A percentile compares a stretch with the other conserved stretches of the same genome.
phyloP scores from a whole-genome alignment of 768 basidiomycete species.

The Mycena maculata region DNA sequence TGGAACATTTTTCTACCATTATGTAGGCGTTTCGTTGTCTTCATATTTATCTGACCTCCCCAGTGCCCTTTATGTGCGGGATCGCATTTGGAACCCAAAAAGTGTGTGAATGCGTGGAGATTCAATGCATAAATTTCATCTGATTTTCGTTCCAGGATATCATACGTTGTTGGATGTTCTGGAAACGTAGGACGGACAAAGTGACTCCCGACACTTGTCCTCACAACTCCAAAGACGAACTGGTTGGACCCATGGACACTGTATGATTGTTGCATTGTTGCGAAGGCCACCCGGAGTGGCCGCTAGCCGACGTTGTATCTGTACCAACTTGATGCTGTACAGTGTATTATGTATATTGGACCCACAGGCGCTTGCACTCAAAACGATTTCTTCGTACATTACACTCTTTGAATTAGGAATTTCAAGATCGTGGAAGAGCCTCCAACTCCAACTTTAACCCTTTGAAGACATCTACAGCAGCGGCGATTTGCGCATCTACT shows the following conservation, averaged over 20 bases:
- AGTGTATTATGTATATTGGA: too few species aligned
- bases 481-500: slow-evolving; percentile 69
- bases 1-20: slow-evolving; percentile 13
- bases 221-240: too few species aligned
- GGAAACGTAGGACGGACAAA: too few species aligned
- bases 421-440: slow-evolving; percentile 33
- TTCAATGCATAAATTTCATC: not conserved
- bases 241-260: too few species aligned
- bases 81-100: slow-evolving; percentile 16
- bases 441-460: slow-evolving; percentile 70
- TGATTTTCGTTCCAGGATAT: slow-evolving; percentile 9
- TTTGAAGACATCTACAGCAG: slow-evolving; percentile 73
- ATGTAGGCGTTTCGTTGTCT: not conserved
- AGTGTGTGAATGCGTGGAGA: not conserved
- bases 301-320: too few species aligned
- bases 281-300: too few species aligned
- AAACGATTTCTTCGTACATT: too few species aligned
- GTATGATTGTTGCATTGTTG: too few species aligned
- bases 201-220: too few species aligned
- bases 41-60: not conserved
- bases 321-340: too few species aligned
- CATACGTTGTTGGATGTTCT: slow-evolving; percentile 14
- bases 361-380: too few species aligned
- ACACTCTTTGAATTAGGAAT: not conserved
- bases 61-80: slow-evolving; percentile 16